Evolutionary conservation across 768 basidiomycete genomes (phyloP), one percentile per base, ranked within the genome.

Genomic region (Termitomyces heimii): DNA sequence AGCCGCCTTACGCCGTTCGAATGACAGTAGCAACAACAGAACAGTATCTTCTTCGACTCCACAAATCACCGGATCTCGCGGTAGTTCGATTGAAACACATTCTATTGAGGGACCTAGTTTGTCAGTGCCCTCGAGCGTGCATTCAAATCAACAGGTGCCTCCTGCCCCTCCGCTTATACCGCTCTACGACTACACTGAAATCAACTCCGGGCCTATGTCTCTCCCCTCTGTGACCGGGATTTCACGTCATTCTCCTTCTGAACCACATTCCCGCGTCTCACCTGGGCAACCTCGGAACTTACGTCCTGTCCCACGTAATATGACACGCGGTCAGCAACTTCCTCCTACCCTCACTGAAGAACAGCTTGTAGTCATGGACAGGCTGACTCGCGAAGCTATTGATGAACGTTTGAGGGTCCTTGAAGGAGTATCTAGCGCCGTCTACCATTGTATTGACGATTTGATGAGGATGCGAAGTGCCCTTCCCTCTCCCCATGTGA

Each of bases 321-420:
- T 37, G 9, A 40, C 55, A 18, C 58, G 37, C 40, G 32, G 54
- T 4, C 60, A 56, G 1, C 42, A 34, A 72, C 67, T 82, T 31
- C 83, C 84, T 22, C 68, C 76, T 10, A 73, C 72, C 34, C 64
- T 84, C 55, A 83, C 78, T 5, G 82, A 84, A 16, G 81, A 81
- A 40, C 88, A 92, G 63, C 74, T 94, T 13, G 73, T 78, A 18
- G 70, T 77, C 20, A 72, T 93, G 70, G 89, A 93, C 60, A 72
- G 64, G 28, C 66, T 86, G 39, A 92, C 90, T 28, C 76, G 89
- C 54, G 88, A 90, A 62, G 88, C 88, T 6, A 88, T 97, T 49
- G 91, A 94, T 62, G 92, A 94, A 64, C 82, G 92, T 54, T 70
- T 98, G 59, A 78, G 84, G 43, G 79, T 92, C 39, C 72, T 98